Base-by-base conservation (phyloP, 2,329 filamentous ascomycete genomes). In the Metarhizium robertsii region DNA sequence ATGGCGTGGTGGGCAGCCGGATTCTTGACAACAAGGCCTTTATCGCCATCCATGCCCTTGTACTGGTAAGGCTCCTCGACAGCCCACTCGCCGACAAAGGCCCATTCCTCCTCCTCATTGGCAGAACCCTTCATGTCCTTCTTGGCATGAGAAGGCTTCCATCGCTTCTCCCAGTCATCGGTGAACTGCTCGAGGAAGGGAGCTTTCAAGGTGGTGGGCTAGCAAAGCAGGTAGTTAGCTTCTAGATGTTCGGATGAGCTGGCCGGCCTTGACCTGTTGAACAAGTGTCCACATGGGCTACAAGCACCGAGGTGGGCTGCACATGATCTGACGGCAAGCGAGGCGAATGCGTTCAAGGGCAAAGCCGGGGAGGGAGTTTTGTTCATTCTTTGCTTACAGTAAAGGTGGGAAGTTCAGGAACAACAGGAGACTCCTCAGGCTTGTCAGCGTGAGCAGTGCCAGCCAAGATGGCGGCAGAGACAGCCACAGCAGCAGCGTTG, bases 121-220 rank as follows among this genome's bases (percentile, higher is more conserved):
- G 81, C 83, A 62, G 86, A 84, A 67, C 88, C 88, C 67, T 77
- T 74, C 61, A 73, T 79, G 62, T 92, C 87, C 85, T 99, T 99
- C 85, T 97, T 97, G 64, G 94, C 94, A 71, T 94, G 87, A 51
- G 92, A 97, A 57, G 88, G 84, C 76, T 92, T 91, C 94, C 94
- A 99, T 76, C 92, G 83, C 62, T 81, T 77, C 64, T 96, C 88
- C 92, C 92, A 97, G 75, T 90, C 92, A 65, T 95, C 88, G 75
- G 90, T 95, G 79, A 99, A 99, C 75, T 99, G 94, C 79, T 99
- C 94, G 61, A 97, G 78, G 83, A 99, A 99, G 58, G 91, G 90
- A 64, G 87, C 94, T 78, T 96, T 94, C 67, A 97, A 72, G 60
- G 78, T 81, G 62, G 91, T 90, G 58, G 94, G 92, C 92, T 99